phyloP scores from a whole-genome alignment of 2,329 filamentous ascomycete species.

The Fusarium sp. region DNA sequence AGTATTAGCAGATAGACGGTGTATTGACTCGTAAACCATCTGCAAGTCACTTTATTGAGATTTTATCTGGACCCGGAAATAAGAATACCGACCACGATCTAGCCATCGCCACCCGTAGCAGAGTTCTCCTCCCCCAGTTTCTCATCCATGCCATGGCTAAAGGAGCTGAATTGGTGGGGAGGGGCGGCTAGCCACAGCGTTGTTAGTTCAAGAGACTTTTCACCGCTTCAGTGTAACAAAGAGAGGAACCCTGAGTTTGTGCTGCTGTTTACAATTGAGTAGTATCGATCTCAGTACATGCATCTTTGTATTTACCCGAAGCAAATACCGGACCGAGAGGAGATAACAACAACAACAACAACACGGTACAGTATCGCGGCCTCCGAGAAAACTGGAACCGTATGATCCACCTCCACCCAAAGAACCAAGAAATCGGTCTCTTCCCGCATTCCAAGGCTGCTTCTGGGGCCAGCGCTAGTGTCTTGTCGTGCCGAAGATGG shows the following conservation, averaged over 20 bases:
- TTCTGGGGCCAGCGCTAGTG: constrained; percentile 34
- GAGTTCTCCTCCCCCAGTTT: constrained; percentile 5
- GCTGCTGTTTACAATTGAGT: background rate
- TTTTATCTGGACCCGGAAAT: constrained; percentile 11
- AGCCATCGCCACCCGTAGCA: constrained; percentile 1
- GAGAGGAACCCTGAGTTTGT: background rate
- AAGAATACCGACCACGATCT: constrained; percentile 6
- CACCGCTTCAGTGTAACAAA: constrained; percentile 26
- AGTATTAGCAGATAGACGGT: background rate
- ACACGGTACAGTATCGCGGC: constrained; percentile 33
- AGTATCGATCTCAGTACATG: background rate
- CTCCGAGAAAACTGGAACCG: constrained; percentile 36
- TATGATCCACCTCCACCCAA: constrained; percentile 26
- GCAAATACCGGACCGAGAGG: background rate
- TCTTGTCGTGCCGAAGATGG: constrained; percentile 33
- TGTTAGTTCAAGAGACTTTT: constrained; percentile 5
- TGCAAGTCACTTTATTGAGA: background rate
- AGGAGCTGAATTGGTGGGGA: constrained; percentile 10
- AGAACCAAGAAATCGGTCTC: constrained; percentile 26
- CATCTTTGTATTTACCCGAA: background rate
- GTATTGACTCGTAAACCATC: background rate
- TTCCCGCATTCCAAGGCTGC: constrained; percentile 43
- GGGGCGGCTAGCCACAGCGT: constrained; percentile 25
- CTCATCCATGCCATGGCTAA: background rate
- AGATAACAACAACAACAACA: background rate